phyloP scores from a whole-genome alignment of 2,329 filamentous ascomycete genomes.

The Sporothrix humicola region DNA sequence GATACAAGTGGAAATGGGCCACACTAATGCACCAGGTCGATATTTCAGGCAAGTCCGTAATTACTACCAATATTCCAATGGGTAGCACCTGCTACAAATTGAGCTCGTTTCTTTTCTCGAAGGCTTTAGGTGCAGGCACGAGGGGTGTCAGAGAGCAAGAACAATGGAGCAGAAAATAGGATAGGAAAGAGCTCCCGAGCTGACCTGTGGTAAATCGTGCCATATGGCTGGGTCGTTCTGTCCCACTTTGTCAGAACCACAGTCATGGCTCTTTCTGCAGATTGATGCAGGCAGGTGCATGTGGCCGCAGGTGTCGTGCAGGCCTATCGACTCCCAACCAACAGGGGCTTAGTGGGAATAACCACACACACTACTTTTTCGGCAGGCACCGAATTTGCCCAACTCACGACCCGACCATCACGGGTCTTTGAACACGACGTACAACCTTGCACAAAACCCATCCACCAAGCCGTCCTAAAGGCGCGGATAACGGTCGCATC shows the following conservation, averaged over 20 bases:
- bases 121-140: not conserved
- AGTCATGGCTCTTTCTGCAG: constrained; percentile 9
- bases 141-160: not conserved
- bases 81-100: constrained; percentile 10
- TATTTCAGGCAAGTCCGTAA: not conserved
- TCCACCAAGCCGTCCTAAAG: not conserved
- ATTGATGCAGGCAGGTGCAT: not conserved
- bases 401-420: not conserved
- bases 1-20: constrained; percentile 13
- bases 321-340: not conserved
- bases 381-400: not conserved
- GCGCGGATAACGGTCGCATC: too few relatives aligned
- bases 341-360: not conserved
- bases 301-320: not conserved
- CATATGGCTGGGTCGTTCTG: constrained; percentile 18
- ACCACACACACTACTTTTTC: not conserved
- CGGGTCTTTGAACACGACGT: not conserved
- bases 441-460: not conserved
- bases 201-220: not conserved
- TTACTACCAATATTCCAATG: too few relatives aligned
- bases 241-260: not conserved
- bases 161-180: not conserved
- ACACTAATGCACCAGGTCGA: constrained; percentile 13
- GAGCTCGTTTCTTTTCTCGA: not conserved
- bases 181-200: not conserved